A percentile compares a stretch with the other conserved stretches of the same genome.
phyloP scores from a whole-genome alignment of 2,329 filamentous ascomycete species.

The Aspergillus felis region DNA sequence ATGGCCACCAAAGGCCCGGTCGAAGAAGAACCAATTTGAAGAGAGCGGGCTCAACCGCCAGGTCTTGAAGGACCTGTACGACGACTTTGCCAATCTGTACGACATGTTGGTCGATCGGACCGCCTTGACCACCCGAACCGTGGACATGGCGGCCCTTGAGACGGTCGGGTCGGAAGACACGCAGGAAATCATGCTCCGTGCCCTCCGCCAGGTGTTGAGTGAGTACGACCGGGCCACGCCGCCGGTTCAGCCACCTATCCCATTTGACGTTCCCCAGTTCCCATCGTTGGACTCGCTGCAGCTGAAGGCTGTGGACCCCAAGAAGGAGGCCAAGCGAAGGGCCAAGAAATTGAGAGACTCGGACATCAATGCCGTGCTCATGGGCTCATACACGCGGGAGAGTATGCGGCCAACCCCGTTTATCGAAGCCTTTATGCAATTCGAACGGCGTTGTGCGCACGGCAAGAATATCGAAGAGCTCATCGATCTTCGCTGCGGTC shows the following conservation, averaged over 20 bases:
- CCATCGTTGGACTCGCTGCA: slow-evolving; percentile 66
- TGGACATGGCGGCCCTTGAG: slow-evolving; percentile 61
- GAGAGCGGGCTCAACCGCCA: slow-evolving; percentile 82
- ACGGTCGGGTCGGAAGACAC: slow-evolving; percentile 45
- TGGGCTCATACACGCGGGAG: slow-evolving; percentile 76
- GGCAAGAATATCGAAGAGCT: slow-evolving; percentile 45
- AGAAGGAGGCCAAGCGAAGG: slow-evolving; percentile 70
- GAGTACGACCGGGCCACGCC: slow-evolving; percentile 89
- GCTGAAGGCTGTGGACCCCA: slow-evolving; percentile 61
- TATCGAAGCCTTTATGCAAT: slow-evolving; percentile 47
- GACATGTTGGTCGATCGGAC: slow-evolving; percentile 81
- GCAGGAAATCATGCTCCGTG: slow-evolving; percentile 61
- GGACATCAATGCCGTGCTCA: slow-evolving; percentile 72
- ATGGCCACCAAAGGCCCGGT: slow-evolving; percentile 87
- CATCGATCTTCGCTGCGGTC: slow-evolving; percentile 45
- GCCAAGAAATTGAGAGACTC: slow-evolving; percentile 71
- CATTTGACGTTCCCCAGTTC: slow-evolving; percentile 79
- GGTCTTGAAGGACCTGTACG: slow-evolving; percentile 76
- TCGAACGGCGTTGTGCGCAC: slow-evolving; percentile 42
- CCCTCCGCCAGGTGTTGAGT: slow-evolving; percentile 72
- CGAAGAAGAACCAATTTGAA: slow-evolving; percentile 85
- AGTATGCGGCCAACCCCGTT: slow-evolving; percentile 51
- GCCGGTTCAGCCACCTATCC: slow-evolving; percentile 84
- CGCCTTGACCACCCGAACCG: slow-evolving; percentile 71
- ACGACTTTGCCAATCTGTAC: slow-evolving; percentile 81